Percentiles rank a stretch among this genome's conserved stretches.
phyloP scores from a whole-genome alignment of 129 eudicot species.

The Artemisia annua region DNA sequence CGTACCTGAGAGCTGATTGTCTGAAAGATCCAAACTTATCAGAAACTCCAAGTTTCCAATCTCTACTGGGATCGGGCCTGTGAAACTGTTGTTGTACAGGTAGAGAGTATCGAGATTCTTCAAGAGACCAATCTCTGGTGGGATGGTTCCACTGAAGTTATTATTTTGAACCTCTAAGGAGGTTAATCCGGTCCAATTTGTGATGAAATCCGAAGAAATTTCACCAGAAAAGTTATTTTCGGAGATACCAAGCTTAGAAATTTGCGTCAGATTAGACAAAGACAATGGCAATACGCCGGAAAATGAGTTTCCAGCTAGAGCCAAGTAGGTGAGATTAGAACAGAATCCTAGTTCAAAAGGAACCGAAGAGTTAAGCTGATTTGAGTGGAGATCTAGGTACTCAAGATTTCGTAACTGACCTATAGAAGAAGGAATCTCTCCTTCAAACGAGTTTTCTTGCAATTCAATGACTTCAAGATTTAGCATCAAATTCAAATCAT shows the following conservation, averaged over 20 bases:
- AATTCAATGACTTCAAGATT: conserved; percentile 45
- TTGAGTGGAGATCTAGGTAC: conserved; percentile 40
- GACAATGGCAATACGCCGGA: conserved; percentile 55
- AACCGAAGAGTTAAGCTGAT: conserved; percentile 46
- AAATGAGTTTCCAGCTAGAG: conserved; percentile 46
- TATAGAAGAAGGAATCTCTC: conserved; percentile 55
- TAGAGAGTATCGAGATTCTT: conserved; percentile 43
- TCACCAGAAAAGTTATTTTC: conserved; percentile 54
- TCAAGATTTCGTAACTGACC: conserved; percentile 55
- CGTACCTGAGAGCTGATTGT: conserved; percentile 45
- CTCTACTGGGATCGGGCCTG: conserved; percentile 56
- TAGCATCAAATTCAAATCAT: conserved; percentile 28
- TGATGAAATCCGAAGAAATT: conserved; percentile 40
- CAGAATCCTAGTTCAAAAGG: conserved; percentile 64
- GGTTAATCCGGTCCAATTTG: conserved; percentile 50
- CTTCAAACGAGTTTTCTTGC: conserved; percentile 42
- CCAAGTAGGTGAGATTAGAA: conserved; percentile 50
- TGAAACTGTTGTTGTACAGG: conserved; percentile 42
- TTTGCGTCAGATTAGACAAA: conserved; percentile 43
- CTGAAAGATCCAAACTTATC: conserved; percentile 38
- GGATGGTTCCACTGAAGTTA: conserved; percentile 43
- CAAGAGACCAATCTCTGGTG: conserved; percentile 52
- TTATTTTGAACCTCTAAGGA: conserved; percentile 63
- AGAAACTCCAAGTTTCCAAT: conserved; percentile 47
- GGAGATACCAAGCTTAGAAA: conserved; percentile 49